Conservation (phyloP, 768 basidiomycete genomes). For the Boletus huronensis region DNA sequence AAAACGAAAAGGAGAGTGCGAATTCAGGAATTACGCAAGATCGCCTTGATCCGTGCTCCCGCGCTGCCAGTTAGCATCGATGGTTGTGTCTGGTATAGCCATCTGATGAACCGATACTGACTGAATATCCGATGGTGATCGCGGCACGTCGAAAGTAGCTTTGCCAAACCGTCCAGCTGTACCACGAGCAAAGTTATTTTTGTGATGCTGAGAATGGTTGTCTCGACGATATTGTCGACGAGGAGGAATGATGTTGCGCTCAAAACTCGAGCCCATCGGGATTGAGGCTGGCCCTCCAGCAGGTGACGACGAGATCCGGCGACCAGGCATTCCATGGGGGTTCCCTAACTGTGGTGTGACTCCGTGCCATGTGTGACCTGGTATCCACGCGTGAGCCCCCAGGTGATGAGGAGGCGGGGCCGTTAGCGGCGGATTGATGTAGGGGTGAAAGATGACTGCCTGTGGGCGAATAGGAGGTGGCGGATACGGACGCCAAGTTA, state of each 20-base stretch:
- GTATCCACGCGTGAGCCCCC: conserved; percentile 25
- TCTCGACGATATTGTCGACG: conserved; percentile 33
- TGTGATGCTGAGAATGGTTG: conserved; percentile 27
- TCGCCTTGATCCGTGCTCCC: conserved; percentile 13
- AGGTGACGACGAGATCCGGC: conserved; percentile 13
- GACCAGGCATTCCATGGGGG: conserved; percentile 12
- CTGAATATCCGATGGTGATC: conserved; percentile 19
- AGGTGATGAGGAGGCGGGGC: conserved; percentile 17
- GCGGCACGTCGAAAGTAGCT: conserved; percentile 13
- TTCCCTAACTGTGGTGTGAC: conserved; percentile 17
- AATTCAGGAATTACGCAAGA: neutral
- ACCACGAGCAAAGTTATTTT: conserved; percentile 22
- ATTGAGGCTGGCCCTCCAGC: conserved; percentile 13
- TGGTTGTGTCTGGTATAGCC: conserved; percentile 6
- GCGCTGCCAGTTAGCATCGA: conserved; percentile 21
- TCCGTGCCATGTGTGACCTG: conserved; percentile 25
- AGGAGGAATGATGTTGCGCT: conserved; percentile 25
- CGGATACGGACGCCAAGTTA: conserved; percentile 34
- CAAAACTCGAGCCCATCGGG: conserved; percentile 14
- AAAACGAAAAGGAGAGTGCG: conserved; percentile 7
- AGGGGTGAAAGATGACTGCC: conserved; percentile 30
- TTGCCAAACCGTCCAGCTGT: conserved; percentile 20
- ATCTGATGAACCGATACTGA: conserved; percentile 5
- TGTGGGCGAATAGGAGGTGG: conserved; percentile 32
- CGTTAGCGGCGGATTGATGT: conserved; percentile 23